A percentile compares a stretch with the other conserved stretches of the same genome.
Evolutionary conservation across 2,329 filamentous ascomycete genomes (phyloP).

Genomic region (Macrophomina phaseolina): DNA sequence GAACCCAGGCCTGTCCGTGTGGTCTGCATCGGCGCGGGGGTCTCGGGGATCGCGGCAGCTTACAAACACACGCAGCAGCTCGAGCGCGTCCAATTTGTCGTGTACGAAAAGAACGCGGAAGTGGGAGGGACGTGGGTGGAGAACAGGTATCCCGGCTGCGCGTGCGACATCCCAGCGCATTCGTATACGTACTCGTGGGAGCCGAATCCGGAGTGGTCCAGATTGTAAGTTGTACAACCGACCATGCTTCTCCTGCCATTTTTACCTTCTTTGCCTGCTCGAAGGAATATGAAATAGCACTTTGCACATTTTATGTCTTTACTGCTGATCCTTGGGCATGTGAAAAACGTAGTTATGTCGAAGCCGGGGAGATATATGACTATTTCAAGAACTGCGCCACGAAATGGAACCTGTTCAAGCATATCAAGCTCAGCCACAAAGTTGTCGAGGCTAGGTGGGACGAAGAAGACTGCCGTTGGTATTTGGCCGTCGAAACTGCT

Average conservation of each 20-base stretch:
- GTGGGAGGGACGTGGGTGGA: slow-evolving; percentile 55
- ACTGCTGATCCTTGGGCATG: too few relatives aligned
- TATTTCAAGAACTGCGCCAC: slow-evolving; percentile 1
- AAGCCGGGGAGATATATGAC: background rate
- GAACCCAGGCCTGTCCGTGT: too few relatives aligned
- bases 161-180: slow-evolving; percentile 46
- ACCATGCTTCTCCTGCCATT: too few relatives aligned
- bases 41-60: too few relatives aligned
- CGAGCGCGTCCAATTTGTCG: too few relatives aligned
- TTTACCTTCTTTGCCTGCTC: too few relatives aligned
- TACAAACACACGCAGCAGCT: too few relatives aligned
- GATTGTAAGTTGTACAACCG: background rate
- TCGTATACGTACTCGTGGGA: slow-evolving; percentile 2
- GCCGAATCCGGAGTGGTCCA: background rate
- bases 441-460: slow-evolving; percentile 44
- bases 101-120: slow-evolving; percentile 55
- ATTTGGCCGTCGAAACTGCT: slow-evolving; percentile 42
- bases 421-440: background rate
- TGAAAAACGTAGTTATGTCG: slow-evolving; percentile 29
- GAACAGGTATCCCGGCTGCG: slow-evolving; percentile 49
- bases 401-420: background rate
- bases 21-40: too few relatives aligned
- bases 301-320: too few relatives aligned
- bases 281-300: too few relatives aligned
- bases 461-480: slow-evolving; percentile 47